These are phyloP conservation scores for Setaria italica DNA, from an alignment of 202 grass and related monocot genomes.

Conservation along the genomic window DNA sequence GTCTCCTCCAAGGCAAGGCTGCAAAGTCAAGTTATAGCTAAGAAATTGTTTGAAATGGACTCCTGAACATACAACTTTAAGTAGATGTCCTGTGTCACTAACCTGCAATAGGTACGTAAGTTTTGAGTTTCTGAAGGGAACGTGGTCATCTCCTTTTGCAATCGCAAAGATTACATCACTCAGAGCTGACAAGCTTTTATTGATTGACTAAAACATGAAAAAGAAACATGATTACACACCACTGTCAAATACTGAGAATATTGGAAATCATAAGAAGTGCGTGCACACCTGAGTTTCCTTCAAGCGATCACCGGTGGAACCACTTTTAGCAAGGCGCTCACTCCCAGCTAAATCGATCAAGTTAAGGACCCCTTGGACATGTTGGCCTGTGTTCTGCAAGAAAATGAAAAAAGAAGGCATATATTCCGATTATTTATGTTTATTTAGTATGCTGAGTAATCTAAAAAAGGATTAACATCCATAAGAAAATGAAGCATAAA, in stretches of 20 bases:
- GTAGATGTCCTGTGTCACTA: neutral
- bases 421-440: neutral
- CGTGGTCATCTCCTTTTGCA: slow-evolving; percentile 88
- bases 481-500: neutral
- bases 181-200: slow-evolving; percentile 89
- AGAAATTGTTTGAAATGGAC: slow-evolving; percentile 4
- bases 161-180: slow-evolving; percentile 95
- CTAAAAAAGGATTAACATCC: neutral
- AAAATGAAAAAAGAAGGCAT: neutral
- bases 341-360: slow-evolving; percentile 97
- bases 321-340: slow-evolving; percentile 91
- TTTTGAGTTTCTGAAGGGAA: slow-evolving; percentile 97
- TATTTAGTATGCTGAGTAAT: neutral
- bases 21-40: slow-evolving; percentile 23
- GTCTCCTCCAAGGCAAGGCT: slow-evolving; percentile 98
- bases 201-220: slow-evolving; percentile 67
- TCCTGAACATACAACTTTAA: neutral
- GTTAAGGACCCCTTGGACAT: slow-evolving; percentile 84
- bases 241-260: slow-evolving; percentile 6
- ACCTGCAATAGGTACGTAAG: slow-evolving; percentile 96
- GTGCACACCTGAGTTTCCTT: slow-evolving; percentile 90
- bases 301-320: slow-evolving; percentile 83
- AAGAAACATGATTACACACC: neutral
- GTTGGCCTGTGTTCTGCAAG: slow-evolving; percentile 80
- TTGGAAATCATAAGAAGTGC: neutral